Conservation (phyloP, 495 filamentous ascomycete species). For the Paragyromitra xinjiangensis region DNA sequence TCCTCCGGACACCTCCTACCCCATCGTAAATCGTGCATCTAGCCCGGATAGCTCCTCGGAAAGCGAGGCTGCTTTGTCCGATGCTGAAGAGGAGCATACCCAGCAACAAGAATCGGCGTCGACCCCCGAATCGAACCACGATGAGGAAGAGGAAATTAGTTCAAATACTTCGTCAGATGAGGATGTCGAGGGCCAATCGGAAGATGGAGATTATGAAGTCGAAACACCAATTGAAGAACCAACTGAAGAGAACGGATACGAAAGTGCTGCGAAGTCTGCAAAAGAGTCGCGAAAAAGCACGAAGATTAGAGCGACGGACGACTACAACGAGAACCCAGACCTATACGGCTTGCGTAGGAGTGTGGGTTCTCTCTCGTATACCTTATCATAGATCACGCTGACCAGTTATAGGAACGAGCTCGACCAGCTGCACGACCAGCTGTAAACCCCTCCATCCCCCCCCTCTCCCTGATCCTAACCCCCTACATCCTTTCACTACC, state of each 20-base stretch:
- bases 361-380: slow-evolving; percentile 64
- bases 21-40: slow-evolving; percentile 37
- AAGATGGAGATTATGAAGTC: slow-evolving; percentile 57
- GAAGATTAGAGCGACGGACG: slow-evolving; percentile 89
- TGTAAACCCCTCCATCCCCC: slow-evolving; percentile 57
- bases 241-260: slow-evolving; percentile 52
- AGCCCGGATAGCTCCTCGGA: slow-evolving; percentile 51
- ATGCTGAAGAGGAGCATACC: slow-evolving; percentile 52
- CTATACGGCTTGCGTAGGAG: slow-evolving; percentile 92
- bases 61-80: slow-evolving; percentile 54
- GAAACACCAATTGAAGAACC: slow-evolving; percentile 52
- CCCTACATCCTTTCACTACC: neutral
- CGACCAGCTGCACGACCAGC: slow-evolving; percentile 63
- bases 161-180: slow-evolving; percentile 55
- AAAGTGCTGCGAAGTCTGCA: slow-evolving; percentile 41
- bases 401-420: slow-evolving; percentile 64
- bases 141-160: slow-evolving; percentile 50
- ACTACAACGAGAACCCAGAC: slow-evolving; percentile 91
- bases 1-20: slow-evolving; percentile 45
- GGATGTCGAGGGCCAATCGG: slow-evolving; percentile 53
- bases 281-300: slow-evolving; percentile 65
- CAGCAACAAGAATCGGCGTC: slow-evolving; percentile 52
- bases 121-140: slow-evolving; percentile 54
- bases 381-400: slow-evolving; percentile 52
- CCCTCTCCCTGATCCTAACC: neutral